Evolutionary conservation across 345 rosid genomes (phyloP).

Genomic region (Linum tenue): DNA sequence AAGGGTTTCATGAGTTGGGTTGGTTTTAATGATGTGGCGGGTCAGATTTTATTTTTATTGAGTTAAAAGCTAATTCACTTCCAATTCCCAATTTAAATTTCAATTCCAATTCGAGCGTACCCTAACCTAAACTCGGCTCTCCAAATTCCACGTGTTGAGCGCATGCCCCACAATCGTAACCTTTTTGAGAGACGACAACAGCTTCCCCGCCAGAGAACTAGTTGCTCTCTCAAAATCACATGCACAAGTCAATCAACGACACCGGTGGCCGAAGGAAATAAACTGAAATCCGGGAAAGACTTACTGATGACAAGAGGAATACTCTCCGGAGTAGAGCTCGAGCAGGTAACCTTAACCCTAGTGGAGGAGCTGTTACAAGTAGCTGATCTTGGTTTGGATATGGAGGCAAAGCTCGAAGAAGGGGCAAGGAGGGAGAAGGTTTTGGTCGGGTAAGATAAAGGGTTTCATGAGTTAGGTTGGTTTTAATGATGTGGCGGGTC

Average conservation of each 20-base stretch:
- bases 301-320: background rate
- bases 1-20: too few species aligned
- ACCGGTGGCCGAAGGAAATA: background rate
- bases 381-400: background rate
- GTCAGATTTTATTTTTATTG: too few species aligned
- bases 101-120: background rate
- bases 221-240: constrained; percentile 50
- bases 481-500: too few species aligned
- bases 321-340: background rate
- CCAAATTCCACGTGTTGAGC: constrained; percentile 63
- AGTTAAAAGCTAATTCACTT: too few species aligned
- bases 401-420: background rate
- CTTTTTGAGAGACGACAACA: constrained; percentile 33
- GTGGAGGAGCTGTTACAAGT: background rate
- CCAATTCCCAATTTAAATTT: background rate
- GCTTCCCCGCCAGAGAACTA: constrained; percentile 30
- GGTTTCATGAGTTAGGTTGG: too few species aligned
- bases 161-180: constrained; percentile 62
- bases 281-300: background rate
- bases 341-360: background rate
- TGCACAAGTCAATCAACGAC: constrained; percentile 16
- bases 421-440: too few species aligned
- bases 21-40: too few species aligned
- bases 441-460: too few species aligned
- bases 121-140: constrained; percentile 56